Conservation (phyloP, 2,329 filamentous ascomycete species). For the Penicillium expansum region DNA sequence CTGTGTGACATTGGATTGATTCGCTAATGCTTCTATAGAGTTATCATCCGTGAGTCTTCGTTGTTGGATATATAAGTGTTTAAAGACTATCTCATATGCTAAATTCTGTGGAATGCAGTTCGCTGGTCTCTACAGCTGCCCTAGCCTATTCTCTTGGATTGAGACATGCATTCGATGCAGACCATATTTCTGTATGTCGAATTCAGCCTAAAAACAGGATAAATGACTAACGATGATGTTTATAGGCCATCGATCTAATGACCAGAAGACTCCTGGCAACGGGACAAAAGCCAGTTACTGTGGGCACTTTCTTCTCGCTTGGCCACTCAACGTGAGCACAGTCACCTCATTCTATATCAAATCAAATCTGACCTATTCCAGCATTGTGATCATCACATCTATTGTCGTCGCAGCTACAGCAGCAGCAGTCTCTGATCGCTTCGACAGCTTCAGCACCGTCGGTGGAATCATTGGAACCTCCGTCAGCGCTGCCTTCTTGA, state of each 20-base stretch:
- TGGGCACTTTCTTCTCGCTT: slow-evolving; percentile 91
- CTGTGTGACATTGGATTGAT: not conserved
- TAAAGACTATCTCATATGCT: not conserved
- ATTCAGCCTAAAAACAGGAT: not conserved
- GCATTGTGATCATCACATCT: slow-evolving; percentile 83
- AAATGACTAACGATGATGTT: slow-evolving; percentile 36
- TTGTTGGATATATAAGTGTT: not conserved
- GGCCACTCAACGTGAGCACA: slow-evolving; percentile 72
- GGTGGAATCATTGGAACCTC: slow-evolving; percentile 88
- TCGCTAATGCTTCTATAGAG: slow-evolving; percentile 25
- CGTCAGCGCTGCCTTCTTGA: slow-evolving; percentile 77
- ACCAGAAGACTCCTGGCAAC: slow-evolving; percentile 83
- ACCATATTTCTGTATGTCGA: slow-evolving; percentile 66
- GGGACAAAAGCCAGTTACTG: slow-evolving; percentile 81
- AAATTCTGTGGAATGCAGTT: slow-evolving; percentile 33
- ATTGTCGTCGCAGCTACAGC: slow-evolving; percentile 89
- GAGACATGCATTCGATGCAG: slow-evolving; percentile 94
- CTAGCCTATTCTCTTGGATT: slow-evolving; percentile 86
- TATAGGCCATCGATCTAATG: slow-evolving; percentile 86
- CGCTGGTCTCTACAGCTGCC: slow-evolving; percentile 74
- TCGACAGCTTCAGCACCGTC: slow-evolving; percentile 73
- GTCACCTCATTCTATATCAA: not conserved
- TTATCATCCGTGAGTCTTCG: slow-evolving; percentile 37
- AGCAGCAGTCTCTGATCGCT: slow-evolving; percentile 75
- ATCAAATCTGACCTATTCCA: slow-evolving; percentile 21